Evolutionary conservation across 495 filamentous ascomycete genomes (phyloP).

Genomic region (Podospora australis): DNA sequence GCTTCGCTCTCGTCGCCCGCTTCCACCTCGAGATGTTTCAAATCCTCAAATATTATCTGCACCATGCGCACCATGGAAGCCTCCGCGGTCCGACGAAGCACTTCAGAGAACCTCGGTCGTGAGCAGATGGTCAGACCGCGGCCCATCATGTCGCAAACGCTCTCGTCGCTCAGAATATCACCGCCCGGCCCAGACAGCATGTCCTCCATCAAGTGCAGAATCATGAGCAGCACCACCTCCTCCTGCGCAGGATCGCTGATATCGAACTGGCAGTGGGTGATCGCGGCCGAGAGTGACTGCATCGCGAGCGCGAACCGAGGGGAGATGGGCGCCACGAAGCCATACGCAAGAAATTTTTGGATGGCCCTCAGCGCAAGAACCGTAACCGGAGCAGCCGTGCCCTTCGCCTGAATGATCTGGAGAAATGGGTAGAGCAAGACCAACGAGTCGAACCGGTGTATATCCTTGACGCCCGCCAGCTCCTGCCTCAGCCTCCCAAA

Average conservation of each 20-base stretch:
- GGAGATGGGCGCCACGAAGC: conserved; percentile 74
- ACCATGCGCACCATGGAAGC: conserved; percentile 99
- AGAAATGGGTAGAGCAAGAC: conserved; percentile 91
- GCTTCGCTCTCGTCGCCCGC: conserved; percentile 52
- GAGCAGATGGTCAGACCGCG: conserved; percentile 96
- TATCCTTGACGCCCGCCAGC: conserved; percentile 88
- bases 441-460: conserved; percentile 81
- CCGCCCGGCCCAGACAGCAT: conserved; percentile 93
- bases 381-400: conserved; percentile 92
- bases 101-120: conserved; percentile 82
- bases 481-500: conserved; percentile 87
- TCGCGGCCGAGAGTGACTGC: conserved; percentile 89
- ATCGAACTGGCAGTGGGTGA: conserved; percentile 97
- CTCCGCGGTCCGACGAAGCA: conserved; percentile 84
- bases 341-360: conserved; percentile 94
- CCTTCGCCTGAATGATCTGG: conserved; percentile 93
- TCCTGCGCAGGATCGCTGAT: conserved; percentile 90
- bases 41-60: conserved; percentile 88
- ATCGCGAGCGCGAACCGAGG: conserved; percentile 84
- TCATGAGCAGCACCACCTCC: conserved; percentile 88
- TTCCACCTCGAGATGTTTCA: conserved; percentile 78
- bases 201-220: conserved; percentile 94
- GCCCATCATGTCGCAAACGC: conserved; percentile 99
- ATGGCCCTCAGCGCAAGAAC: conserved; percentile 92
- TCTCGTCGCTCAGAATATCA: conserved; percentile 87